Conservation (phyloP, 345 rosid species). For the Arabidopsis thaliana region TAIR10.1 NC_003070.9:23280001-23280500, state of each 20-base stretch:
- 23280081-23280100: slow-evolving; percentile 26
- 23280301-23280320: slow-evolving; percentile 12
- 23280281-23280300: not conserved
- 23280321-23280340: not conserved
- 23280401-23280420: too few species aligned
- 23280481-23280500: too few species aligned
- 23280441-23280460: too few species aligned
- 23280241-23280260: slow-evolving; percentile 28
- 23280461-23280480: too few species aligned
- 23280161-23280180: slow-evolving; percentile 50
- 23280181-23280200: slow-evolving; percentile 47
- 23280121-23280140: slow-evolving; percentile 33
- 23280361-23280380: not conserved
- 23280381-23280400: too few species aligned
- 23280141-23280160: slow-evolving; percentile 46
- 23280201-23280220: slow-evolving; percentile 50
- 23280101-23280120: not conserved
- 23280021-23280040: slow-evolving; percentile 34
- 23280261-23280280: not conserved
- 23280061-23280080: slow-evolving; percentile 33
- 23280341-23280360: not conserved
- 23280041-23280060: slow-evolving; percentile 42
- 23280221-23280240: slow-evolving; percentile 32
- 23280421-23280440: too few species aligned
- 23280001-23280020: slow-evolving; percentile 47